Conservation (phyloP, 768 basidiomycete species). For the Lactarius deliciosus region DNA sequence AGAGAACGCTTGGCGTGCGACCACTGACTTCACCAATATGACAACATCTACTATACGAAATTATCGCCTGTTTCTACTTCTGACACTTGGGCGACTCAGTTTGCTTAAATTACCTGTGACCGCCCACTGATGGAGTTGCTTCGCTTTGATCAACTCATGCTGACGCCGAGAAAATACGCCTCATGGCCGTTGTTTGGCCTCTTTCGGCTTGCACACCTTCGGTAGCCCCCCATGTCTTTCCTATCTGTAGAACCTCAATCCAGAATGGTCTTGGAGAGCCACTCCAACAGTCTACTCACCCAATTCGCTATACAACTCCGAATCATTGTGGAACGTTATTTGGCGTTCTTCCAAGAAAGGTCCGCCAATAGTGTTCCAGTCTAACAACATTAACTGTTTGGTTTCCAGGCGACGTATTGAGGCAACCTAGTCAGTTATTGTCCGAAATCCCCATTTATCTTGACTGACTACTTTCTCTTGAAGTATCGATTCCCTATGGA, state of each 20-base stretch:
- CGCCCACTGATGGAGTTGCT: too few species aligned
- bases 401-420: background rate
- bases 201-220: background rate
- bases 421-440: background rate
- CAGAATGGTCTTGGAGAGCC: background rate
- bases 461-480: too few species aligned
- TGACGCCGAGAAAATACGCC: too few species aligned
- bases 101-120: too few species aligned
- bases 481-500: too few species aligned
- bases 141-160: too few species aligned
- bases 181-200: too few species aligned
- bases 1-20: background rate
- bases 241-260: background rate
- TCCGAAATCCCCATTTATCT: too few species aligned
- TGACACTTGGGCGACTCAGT: too few species aligned
- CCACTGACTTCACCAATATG: too few species aligned
- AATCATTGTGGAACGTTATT: background rate
- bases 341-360: background rate
- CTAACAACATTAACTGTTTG: background rate
- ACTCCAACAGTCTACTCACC: background rate
- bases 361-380: background rate
- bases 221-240: background rate
- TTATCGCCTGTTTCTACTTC: too few species aligned
- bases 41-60: too few species aligned
- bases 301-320: background rate